Evolutionary conservation across 345 rosid genomes (phyloP), one percentile per base, ranked within the genome.

Genomic region (Bruguiera gymnorhiza): DNA sequence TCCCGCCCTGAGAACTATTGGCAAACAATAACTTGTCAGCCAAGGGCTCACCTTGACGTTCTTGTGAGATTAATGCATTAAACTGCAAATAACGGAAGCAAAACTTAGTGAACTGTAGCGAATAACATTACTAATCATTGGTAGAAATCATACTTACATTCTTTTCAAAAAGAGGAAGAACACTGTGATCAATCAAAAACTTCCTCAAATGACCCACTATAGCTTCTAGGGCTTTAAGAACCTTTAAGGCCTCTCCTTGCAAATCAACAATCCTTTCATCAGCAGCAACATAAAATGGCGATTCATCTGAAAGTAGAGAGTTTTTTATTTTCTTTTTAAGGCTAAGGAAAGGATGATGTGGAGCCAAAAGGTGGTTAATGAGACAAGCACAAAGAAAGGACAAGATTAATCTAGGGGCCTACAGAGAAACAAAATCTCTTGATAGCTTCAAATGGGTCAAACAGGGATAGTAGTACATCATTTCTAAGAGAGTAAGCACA

Each of bases 221-320:
- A 2, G 82, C 85, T 84, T 92, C 91, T 66, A 92, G 64, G 1
- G 89, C 97, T 78, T 80, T 86, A 10, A 82, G 76, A 66, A 86
- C 92, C 85, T 89, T 89, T 20, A 66, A 48, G 36, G 87, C 83
- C 71, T 92, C 96, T 65, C 94, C 97, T 11, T 85, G 89, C 70
- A 89, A 67, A 75, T 84, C 92, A n/a, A 84, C 92, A 30, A 92
- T 75, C 79, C 88, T 84, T 83, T 92, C 96, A 80, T 89, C 89
- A 23, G 78, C 34, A 21, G 85, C 66, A 68, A 78, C 90, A 78
- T 83, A 89, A 70, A 76, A 71, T 26, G 92, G 92, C 30, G 70
- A 60, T 66, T 88, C 94, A 48, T 89, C 96, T 92, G 86, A 72
- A 56, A 81, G 30, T 29, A 75, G 19, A 63, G 70, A 75, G 23